Evolutionary conservation across 192 early-diverging fungal species (phyloP).

Genomic region (Kappamyces sp.): DNA sequence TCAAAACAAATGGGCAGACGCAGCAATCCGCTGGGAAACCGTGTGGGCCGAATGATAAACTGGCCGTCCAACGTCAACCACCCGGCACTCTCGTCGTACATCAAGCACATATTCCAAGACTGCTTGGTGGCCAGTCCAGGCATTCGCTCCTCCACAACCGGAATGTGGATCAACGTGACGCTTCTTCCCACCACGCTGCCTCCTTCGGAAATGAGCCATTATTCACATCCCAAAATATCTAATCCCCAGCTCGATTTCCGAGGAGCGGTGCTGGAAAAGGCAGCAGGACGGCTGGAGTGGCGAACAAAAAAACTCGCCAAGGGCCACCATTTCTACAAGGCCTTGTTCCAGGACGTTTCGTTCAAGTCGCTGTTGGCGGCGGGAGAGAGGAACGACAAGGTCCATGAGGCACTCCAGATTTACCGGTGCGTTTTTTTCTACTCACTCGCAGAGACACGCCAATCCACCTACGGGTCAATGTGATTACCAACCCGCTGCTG

Average conservation of each 20-base stretch:
- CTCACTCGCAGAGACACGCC: conserved; percentile 18
- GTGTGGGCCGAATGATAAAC: conserved; percentile 39
- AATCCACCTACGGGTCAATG: conserved; percentile 42
- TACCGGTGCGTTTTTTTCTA: conserved; percentile 12
- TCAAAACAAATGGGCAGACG: conserved; percentile 19
- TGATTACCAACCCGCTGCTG: conserved; percentile 44
- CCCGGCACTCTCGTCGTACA: conserved; percentile 36
- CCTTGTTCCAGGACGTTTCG: conserved; percentile 23
- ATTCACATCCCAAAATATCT: conserved; percentile 14
- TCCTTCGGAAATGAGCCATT: not conserved
- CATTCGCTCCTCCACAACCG: conserved; percentile 45
- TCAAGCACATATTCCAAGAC: conserved; percentile 48
- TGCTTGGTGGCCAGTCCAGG: conserved; percentile 32
- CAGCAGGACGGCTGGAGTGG: conserved; percentile 36
- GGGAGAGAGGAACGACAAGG: conserved; percentile 12
- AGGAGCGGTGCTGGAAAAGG: conserved; percentile 20
- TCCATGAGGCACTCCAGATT: conserved; percentile 36
- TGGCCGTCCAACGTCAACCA: conserved; percentile 48
- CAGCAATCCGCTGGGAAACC: conserved; percentile 40
- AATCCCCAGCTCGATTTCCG: conserved; percentile 30
- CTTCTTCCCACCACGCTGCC: conserved; percentile 16
- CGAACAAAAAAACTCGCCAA: conserved; percentile 20
- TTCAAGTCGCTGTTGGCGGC: conserved; percentile 20
- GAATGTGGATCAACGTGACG: conserved; percentile 49
- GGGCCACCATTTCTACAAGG: conserved; percentile 22